phyloP scores from a whole-genome alignment of 1,284 basidiomycete species.

The Xerocomus nothofagi region DNA sequence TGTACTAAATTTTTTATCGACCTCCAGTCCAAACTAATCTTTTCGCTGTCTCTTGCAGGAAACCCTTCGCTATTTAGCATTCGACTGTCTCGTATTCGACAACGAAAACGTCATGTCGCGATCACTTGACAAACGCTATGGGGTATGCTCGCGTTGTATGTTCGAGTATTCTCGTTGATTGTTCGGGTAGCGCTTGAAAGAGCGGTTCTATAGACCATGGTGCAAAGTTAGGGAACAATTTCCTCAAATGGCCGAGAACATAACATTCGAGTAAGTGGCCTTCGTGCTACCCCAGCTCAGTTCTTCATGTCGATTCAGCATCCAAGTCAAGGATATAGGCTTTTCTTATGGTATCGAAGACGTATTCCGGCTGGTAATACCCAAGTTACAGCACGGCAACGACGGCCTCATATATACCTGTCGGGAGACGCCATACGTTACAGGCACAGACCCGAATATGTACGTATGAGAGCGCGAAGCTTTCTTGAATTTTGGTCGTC shows the following conservation, averaged over 20 bases:
- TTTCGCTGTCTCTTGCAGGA: slow-evolving; percentile 49
- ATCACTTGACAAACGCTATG: slow-evolving; percentile 85
- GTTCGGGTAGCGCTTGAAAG: slow-evolving; percentile 66
- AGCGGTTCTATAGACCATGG: slow-evolving; percentile 85
- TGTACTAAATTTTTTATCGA: slow-evolving; percentile 22
- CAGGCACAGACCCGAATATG: slow-evolving; percentile 95
- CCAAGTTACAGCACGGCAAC: slow-evolving; percentile 88
- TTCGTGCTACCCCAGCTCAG: slow-evolving; percentile 4
- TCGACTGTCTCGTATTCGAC: slow-evolving; percentile 91
- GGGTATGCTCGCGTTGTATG: slow-evolving; percentile 52
- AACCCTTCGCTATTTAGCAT: slow-evolving; percentile 81
- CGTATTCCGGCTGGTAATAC: slow-evolving; percentile 84
- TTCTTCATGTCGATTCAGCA: slow-evolving; percentile 44
- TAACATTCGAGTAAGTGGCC: slow-evolving; percentile 82
- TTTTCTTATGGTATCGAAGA: slow-evolving; percentile 87
- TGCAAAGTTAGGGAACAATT: slow-evolving; percentile 67
- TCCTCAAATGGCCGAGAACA: slow-evolving; percentile 60
- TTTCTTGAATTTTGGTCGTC: neutral
- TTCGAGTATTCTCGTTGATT: slow-evolving; percentile 9
- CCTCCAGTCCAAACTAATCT: neutral
- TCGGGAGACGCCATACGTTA: slow-evolving; percentile 78
- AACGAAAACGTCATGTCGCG: slow-evolving; percentile 85
- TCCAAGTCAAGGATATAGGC: slow-evolving; percentile 86
- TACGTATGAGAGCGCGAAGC: slow-evolving; percentile 61
- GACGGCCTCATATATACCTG: slow-evolving; percentile 98